phyloP scores from a whole-genome alignment of 2,329 filamentous ascomycete species.

The Fusarium musae region DNA sequence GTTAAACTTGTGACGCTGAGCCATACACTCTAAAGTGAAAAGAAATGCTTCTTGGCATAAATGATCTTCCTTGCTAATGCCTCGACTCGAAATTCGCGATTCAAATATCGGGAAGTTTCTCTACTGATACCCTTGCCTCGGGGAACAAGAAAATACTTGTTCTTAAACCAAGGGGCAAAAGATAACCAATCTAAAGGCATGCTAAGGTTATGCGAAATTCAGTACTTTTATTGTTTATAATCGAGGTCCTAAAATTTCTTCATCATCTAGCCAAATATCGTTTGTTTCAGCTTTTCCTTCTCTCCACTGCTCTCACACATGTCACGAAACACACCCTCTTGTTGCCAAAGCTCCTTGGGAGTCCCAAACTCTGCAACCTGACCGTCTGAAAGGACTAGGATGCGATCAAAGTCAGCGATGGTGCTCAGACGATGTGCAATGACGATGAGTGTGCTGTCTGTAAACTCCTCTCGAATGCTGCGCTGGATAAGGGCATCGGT shows the following conservation, averaged over 20 bases:
- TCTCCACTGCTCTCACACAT: slow-evolving; percentile 73
- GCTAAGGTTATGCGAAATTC: background rate
- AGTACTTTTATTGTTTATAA: background rate
- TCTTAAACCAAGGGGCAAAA: background rate
- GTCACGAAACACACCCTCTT: slow-evolving; percentile 66
- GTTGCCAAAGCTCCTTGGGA: slow-evolving; percentile 70
- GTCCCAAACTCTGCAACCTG: slow-evolving; percentile 74
- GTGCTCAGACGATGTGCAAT: slow-evolving; percentile 82
- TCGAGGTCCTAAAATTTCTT: background rate
- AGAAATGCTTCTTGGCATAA: background rate
- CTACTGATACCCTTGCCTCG: background rate
- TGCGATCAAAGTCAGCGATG: slow-evolving; percentile 80
- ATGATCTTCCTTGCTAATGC: background rate
- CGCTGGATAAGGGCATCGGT: slow-evolving; percentile 80
- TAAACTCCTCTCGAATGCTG: slow-evolving; percentile 77
- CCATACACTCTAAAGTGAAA: background rate
- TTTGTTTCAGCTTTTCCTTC: slow-evolving; percentile 61
- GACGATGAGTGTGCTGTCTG: slow-evolving; percentile 74
- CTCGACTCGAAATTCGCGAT: background rate
- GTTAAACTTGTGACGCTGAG: background rate
- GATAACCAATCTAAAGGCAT: background rate
- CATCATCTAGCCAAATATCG: slow-evolving; percentile 51
- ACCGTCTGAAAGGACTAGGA: slow-evolving; percentile 77
- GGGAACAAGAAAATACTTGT: background rate
- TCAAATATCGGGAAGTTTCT: background rate